Percentiles rank a stretch among this genome's conserved stretches.
These are phyloP conservation scores for Globisporangium nodosum DNA, from an alignment of 352 stramenopile species.

Conservation along the genomic window DNA sequence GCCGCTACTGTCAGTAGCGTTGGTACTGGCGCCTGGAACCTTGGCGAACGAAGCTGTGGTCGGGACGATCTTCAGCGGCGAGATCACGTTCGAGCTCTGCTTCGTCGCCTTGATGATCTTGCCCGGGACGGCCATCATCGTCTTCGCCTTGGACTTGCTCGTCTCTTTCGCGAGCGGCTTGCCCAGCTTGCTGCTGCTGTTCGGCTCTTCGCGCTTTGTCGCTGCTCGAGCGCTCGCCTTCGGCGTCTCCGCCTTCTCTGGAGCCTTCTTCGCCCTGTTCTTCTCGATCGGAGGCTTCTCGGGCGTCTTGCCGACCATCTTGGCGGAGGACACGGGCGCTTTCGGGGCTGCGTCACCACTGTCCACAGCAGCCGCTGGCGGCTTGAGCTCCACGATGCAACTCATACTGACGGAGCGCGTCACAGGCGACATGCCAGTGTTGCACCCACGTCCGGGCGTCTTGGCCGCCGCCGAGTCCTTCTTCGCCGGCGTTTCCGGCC, in stretches of 20 bases:
- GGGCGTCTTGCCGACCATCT: conserved; percentile 9
- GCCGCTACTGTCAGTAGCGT: not conserved
- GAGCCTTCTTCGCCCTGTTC: conserved; percentile 14
- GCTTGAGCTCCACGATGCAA: conserved; percentile 22
- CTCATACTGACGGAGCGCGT: conserved; percentile 23
- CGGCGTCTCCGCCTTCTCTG: conserved; percentile 3
- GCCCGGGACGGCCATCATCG: conserved; percentile 29
- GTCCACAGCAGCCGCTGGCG: conserved; percentile 1
- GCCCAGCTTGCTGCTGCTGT: not conserved
- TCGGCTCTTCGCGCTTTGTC: conserved; percentile 13
- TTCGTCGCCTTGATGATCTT: conserved; percentile 38
- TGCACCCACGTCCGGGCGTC: not conserved
- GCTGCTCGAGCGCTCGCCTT: conserved; percentile 3
- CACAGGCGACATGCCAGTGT: conserved; percentile 17
- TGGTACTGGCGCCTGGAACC: not conserved
- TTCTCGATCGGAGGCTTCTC: conserved; percentile 6
- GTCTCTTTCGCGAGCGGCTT: conserved; percentile 11
- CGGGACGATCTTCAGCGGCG: conserved; percentile 6
- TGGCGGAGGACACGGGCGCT: not conserved
- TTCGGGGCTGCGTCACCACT: not conserved
- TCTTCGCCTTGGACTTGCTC: conserved; percentile 20
- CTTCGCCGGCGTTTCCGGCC: conserved; percentile 19
- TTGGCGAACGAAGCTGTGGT: not conserved
- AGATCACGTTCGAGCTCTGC: conserved; percentile 12
- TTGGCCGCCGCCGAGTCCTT: conserved; percentile 9